phyloP scores from a whole-genome alignment of 2,329 filamentous ascomycete species.

The Lasiodiplodia sp. region DNA sequence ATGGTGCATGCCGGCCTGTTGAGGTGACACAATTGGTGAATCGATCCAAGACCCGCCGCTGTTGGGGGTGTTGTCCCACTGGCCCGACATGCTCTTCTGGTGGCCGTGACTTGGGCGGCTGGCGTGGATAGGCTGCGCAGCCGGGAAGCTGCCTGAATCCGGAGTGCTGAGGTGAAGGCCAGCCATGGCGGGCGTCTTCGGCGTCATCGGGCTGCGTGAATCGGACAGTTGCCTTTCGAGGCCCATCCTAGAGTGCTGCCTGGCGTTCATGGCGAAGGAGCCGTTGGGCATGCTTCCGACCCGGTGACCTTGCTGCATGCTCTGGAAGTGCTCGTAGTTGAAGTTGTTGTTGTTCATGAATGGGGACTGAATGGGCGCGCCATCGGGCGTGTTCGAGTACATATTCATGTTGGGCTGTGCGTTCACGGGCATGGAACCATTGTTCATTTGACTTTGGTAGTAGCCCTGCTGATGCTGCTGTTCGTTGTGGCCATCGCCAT shows the following conservation, averaged over 20 bases:
- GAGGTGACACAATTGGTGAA: constrained; percentile 86
- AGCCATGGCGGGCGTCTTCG: constrained; percentile 80
- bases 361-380: constrained; percentile 89
- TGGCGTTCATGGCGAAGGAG: constrained; percentile 44
- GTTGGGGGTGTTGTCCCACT: constrained; percentile 87
- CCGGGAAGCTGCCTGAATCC: constrained; percentile 74
- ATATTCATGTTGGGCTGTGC: constrained; percentile 71
- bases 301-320: constrained; percentile 23
- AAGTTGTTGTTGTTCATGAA: constrained; percentile 78
- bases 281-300: constrained; percentile 41
- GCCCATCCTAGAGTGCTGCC: constrained; percentile 41
- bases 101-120: constrained; percentile 55
- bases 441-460: constrained; percentile 44
- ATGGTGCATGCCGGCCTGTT: constrained; percentile 70
- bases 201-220: constrained; percentile 80
- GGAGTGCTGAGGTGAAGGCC: constrained; percentile 74
- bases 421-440: constrained; percentile 56
- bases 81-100: constrained; percentile 83
- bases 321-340: constrained; percentile 71
- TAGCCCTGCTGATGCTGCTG: constrained; percentile 63
- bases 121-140: constrained; percentile 77
- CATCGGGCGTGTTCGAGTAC: constrained; percentile 91
- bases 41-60: constrained; percentile 87
- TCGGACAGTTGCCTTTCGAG: constrained; percentile 70
- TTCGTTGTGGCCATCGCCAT: constrained; percentile 61